Evolutionary conservation across 257 asterid genomes (phyloP).

Genomic region (Nicotiana tomentosiformis): DNA sequence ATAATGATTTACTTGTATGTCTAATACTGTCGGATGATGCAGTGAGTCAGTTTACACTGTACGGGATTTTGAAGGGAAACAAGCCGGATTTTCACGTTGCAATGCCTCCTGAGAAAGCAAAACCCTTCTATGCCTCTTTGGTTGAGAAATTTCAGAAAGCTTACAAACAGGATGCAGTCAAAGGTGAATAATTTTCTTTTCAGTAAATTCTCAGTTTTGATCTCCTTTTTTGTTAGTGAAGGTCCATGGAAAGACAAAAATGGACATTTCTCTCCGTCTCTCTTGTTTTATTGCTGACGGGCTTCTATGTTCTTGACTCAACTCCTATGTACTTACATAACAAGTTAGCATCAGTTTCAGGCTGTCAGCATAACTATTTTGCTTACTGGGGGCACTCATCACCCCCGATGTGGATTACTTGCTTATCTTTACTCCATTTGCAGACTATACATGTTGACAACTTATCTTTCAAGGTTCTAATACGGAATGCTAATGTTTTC

Average conservation of each 20-base stretch:
- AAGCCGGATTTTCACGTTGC: slow-evolving; percentile 96
- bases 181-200: slow-evolving; percentile 40
- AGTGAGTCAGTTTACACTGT: slow-evolving; percentile 92
- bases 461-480: background rate
- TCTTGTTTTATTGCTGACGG: background rate
- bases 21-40: slow-evolving; percentile 29
- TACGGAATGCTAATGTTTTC: background rate
- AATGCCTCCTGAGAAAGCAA: slow-evolving; percentile 86
- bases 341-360: background rate
- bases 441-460: background rate
- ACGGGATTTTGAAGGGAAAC: slow-evolving; percentile 82
- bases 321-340: background rate
- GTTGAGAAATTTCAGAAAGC: slow-evolving; percentile 76
- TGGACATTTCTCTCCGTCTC: background rate
- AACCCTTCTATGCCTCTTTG: slow-evolving; percentile 60
- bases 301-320: background rate
- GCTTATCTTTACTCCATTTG: background rate
- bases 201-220: background rate
- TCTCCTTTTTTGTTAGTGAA: background rate
- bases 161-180: slow-evolving; percentile 53
- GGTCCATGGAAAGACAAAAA: background rate
- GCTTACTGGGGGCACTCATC: background rate
- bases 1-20: background rate
- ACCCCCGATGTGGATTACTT: background rate
- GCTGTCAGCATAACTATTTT: background rate